Percentiles rank a stretch among this genome's conserved stretches.
These are phyloP conservation scores for Amanita phalloides DNA, from an alignment of 768 basidiomycete species.

Conservation along the genomic window DNA sequence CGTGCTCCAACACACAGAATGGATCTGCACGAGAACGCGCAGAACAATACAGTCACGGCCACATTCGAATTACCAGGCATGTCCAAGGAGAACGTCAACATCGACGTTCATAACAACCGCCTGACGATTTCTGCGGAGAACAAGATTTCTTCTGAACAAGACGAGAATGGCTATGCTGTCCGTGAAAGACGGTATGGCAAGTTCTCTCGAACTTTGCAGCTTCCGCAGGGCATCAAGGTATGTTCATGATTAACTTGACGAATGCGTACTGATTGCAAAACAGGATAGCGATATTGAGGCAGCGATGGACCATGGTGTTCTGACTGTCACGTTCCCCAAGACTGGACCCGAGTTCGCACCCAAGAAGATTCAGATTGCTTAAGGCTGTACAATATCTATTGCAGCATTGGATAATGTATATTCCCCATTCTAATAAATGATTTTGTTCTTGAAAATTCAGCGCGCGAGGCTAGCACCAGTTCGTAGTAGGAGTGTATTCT, in stretches of 20 bases:
- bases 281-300: constrained; percentile 28
- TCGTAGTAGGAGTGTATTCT: too few species aligned
- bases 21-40: constrained; percentile 29
- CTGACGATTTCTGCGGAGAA: too few species aligned
- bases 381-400: not conserved
- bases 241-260: constrained; percentile 7
- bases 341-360: constrained; percentile 21
- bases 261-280: not conserved
- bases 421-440: too few species aligned
- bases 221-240: constrained; percentile 46
- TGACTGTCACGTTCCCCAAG: constrained; percentile 45
- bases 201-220: constrained; percentile 35
- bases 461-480: too few species aligned
- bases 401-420: too few species aligned
- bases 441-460: too few species aligned
- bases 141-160: too few species aligned
- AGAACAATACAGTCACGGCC: too few species aligned
- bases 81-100: too few species aligned
- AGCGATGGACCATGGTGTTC: constrained; percentile 36
- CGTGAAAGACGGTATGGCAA: constrained; percentile 29
- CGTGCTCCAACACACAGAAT: constrained; percentile 23
- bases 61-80: too few species aligned
- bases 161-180: too few species aligned
- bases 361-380: constrained; percentile 17
- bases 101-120: too few species aligned